Evolutionary conservation across 768 basidiomycete genomes (phyloP), one percentile per base, ranked within the genome.

Genomic region (Daedalea quercina): DNA sequence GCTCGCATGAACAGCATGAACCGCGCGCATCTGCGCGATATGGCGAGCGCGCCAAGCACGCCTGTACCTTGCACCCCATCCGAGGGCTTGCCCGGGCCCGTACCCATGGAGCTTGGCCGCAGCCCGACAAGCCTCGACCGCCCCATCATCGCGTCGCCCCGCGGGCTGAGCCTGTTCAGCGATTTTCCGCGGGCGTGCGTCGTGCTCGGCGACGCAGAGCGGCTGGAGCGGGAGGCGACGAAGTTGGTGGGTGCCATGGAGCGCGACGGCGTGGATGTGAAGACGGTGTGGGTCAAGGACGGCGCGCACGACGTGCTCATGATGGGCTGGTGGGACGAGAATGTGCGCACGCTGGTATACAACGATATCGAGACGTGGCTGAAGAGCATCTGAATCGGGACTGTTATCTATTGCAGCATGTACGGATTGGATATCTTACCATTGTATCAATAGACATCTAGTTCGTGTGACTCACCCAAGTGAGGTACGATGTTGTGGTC

Each of bases 161-260:
- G 65, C 43, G 73, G 72, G 49, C 64, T 69, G 22, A 67, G 65
- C 34, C 66, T 80, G 17, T 79, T 80, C 59, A 69, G 65, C 23
- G 69, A 65, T 26, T 80, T 79, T 53, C 75, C 78, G 31, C 67
- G 63, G 43, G 65, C 73, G 22, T 64, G 77, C 42, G 65, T 79
- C 47, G 70, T 77, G 20, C 69, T 74, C 28, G 79, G 79, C 3
- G 76, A 77, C 54, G 77, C 76, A 35, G 79, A 80, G 66, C 66
- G 78, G 53, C 65, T 79, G 24, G 76, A 76, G 57, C 64, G 70
- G 26, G 78, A 80, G 61, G 74, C 78, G 20, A 63, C 65, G 48
- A 71, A 69, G 54, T 64, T 79, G 42, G 65, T 69, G 28, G 56
- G 63, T 20, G 64, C 61, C 57, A 65, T 64, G 64, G 64, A 65